Evolutionary conservation across 345 rosid species (phyloP).

Genomic region (Acer campestre): DNA sequence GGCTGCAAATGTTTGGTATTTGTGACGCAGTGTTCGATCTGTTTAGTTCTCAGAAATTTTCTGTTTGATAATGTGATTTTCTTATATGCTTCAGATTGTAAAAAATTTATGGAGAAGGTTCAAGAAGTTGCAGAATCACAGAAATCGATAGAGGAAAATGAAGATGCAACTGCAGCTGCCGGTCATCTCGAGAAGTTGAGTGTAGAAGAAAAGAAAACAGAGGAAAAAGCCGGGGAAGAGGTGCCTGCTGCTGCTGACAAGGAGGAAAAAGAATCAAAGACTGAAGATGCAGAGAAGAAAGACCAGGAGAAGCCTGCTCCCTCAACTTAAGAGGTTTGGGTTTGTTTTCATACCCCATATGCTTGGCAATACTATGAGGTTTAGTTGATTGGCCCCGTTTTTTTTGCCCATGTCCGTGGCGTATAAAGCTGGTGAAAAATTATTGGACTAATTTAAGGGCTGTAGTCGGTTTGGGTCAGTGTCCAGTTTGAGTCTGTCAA

Average conservation of each 20-base stretch:
- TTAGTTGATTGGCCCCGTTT: constrained; percentile 11
- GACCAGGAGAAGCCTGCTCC: constrained; percentile 39
- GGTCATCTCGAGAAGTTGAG: constrained; percentile 69
- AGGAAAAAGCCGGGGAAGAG: constrained; percentile 43
- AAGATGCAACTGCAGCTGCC: constrained; percentile 72
- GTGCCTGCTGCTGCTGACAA: constrained; percentile 29
- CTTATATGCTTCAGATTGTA: constrained; percentile 57
- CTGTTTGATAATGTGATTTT: not conserved
- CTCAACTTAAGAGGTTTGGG: constrained; percentile 40
- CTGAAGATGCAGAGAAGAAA: constrained; percentile 52
- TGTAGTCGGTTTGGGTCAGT: constrained; percentile 31
- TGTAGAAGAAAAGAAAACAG: constrained; percentile 64
- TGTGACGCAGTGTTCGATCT: no score
- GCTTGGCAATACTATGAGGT: constrained; percentile 18
- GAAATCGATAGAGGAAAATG: constrained; percentile 56
- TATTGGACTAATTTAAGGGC: constrained; percentile 19
- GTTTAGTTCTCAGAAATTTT: not conserved
- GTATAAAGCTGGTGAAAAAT: constrained; percentile 15
- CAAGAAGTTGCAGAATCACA: constrained; percentile 77
- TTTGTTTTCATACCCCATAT: constrained; percentile 13
- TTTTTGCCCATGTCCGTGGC: constrained; percentile 18
- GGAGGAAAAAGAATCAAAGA: constrained; percentile 38
- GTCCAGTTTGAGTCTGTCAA: constrained; percentile 38
- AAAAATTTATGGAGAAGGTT: constrained; percentile 74
- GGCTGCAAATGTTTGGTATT: not conserved